Evolutionary conservation across 768 basidiomycete genomes (phyloP), one percentile per base, ranked within the genome.

Genomic region (Infundibulicybe gibba): DNA sequence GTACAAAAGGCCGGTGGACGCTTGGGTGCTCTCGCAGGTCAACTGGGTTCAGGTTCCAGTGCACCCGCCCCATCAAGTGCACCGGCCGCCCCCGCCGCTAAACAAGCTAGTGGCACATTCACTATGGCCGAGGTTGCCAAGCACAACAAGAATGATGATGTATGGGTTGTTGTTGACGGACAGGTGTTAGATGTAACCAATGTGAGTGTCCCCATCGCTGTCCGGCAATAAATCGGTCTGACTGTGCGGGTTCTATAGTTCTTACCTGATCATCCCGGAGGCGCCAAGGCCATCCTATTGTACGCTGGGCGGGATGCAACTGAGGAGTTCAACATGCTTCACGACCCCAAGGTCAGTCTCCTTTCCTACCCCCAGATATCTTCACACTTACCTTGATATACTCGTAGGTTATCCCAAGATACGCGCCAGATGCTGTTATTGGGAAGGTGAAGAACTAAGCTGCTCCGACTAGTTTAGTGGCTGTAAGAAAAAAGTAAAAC

Each of bases 271-370:
- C 86, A 90, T 65, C 93, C 93, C 13, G 92, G 91, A 71, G 92
- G 93, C 49, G 91, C 92, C 70, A 90, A 90, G 65, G 90, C 89
- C 9, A 90, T 94, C 57, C 53, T 94, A 49, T 71, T 94, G 40
- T 94, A 94, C 61, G 92, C 89, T 32, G 93, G 93, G 20, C 80
- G 89, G 25, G 94, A 95, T 62, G 90, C 91, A 38, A 94, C 91
- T 1, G 93, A 97, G 64, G 93, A 94, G 67, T 94, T 93, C 62
- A 90, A 92, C 71, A 93, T 93, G 90, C 75, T 93, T 25, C 90
- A 92, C 57, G 90, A 92, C 64, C 81, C 86, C 49, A 91, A 92
- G 76, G 80, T 74, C 41, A 5, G 57, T 48, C 6, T n/a, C 4
- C 14, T 38, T n/a, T 19, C n/a, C 4, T 38, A 38, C 6, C 14